phyloP scores from a whole-genome alignment of 148 eudicot genomes.

The Camellia lanceoleosa region DNA sequence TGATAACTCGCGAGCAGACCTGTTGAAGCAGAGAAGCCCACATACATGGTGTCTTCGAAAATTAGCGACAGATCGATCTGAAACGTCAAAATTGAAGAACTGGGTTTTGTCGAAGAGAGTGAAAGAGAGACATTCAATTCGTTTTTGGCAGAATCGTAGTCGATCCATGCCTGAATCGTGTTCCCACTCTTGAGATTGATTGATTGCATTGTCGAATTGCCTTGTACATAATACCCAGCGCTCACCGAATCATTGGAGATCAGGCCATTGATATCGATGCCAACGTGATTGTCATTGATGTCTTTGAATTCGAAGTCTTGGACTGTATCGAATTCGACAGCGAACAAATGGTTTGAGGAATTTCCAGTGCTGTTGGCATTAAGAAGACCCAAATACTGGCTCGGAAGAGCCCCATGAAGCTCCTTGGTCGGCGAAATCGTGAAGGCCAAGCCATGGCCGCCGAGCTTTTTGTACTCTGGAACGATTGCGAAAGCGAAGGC shows the following conservation, averaged over 20 bases:
- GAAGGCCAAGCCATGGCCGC: constrained; percentile 90
- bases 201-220: constrained; percentile 36
- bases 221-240: constrained; percentile 50
- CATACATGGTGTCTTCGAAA: constrained; percentile 59
- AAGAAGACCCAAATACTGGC: constrained; percentile 70
- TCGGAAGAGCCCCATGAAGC: constrained; percentile 54
- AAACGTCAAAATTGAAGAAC: constrained; percentile 43
- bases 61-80: constrained; percentile 52
- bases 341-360: constrained; percentile 64
- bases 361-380: constrained; percentile 59
- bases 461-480: constrained; percentile 58
- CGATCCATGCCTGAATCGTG: constrained; percentile 68
- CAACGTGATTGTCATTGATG: constrained; percentile 79
- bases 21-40: constrained; percentile 79
- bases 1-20: constrained; percentile 76
- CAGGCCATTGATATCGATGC: constrained; percentile 62
- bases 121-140: constrained; percentile 60
- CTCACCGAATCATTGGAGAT: constrained; percentile 47
- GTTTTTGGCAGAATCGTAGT: constrained; percentile 48
- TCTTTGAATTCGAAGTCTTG: constrained; percentile 67
- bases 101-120: constrained; percentile 41
- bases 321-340: constrained; percentile 82
- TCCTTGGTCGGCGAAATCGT: constrained; percentile 45
- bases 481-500: constrained; percentile 66
- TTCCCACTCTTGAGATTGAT: constrained; percentile 54